These are phyloP conservation scores for Colletotrichum paranaense DNA, from an alignment of 2,329 filamentous ascomycete genomes.

Conservation along the genomic window DNA sequence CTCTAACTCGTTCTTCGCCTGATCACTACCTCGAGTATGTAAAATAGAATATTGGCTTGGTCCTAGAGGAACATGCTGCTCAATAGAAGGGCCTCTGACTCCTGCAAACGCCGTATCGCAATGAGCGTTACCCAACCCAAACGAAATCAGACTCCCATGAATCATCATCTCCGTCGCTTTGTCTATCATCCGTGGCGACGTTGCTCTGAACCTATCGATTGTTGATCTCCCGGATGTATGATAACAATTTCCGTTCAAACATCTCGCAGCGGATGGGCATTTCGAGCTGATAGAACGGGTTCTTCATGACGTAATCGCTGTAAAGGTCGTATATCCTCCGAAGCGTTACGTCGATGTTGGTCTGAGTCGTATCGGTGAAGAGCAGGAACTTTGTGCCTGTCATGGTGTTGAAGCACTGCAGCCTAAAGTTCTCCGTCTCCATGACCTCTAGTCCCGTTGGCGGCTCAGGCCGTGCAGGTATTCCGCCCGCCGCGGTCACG, in stretches of 20 bases:
- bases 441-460: constrained; percentile 89
- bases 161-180: neutral
- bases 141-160: neutral
- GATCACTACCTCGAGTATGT: constrained; percentile 29
- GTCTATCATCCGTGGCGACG: neutral
- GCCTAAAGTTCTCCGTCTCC: constrained; percentile 91
- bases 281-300: constrained; percentile 97
- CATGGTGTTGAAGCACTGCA: constrained; percentile 95
- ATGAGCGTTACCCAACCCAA: constrained; percentile 5
- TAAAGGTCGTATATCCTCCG: constrained; percentile 93
- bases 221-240: constrained; percentile 81
- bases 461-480: constrained; percentile 67
- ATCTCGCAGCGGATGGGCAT: constrained; percentile 97
- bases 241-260: constrained; percentile 87
- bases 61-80: constrained; percentile 25
- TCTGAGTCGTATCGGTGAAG: constrained; percentile 90
- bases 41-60: constrained; percentile 36
- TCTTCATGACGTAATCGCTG: constrained; percentile 98
- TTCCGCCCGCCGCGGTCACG: constrained; percentile 41
- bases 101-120: constrained; percentile 29
- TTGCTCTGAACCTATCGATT: constrained; percentile 55
- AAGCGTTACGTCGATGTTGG: constrained; percentile 86
- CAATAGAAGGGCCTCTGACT: constrained; percentile 32
- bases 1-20: constrained; percentile 7
- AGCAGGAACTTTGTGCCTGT: constrained; percentile 96